A percentile compares a stretch with the other conserved stretches of the same genome.
phyloP scores from a whole-genome alignment of 1,284 basidiomycete genomes.

The Pascua guehoae region DNA sequence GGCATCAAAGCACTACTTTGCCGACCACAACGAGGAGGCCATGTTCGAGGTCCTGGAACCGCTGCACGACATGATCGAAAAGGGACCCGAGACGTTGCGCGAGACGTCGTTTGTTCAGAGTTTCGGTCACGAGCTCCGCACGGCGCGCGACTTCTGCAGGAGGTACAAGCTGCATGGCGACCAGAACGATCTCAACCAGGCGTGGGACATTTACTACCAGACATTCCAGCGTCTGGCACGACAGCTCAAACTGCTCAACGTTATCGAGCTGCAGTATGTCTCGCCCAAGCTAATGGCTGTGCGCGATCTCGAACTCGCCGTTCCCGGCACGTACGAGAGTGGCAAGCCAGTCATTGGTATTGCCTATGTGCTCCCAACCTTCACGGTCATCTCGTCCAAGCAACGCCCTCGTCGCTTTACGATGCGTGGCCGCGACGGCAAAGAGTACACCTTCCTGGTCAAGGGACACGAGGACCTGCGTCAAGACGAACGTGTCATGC shows the following conservation, averaged over 20 bases:
- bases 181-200: slow-evolving; percentile 86
- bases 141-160: slow-evolving; percentile 89
- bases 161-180: slow-evolving; percentile 86
- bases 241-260: slow-evolving; percentile 82
- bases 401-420: slow-evolving; percentile 89
- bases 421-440: slow-evolving; percentile 85
- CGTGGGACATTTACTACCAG: slow-evolving; percentile 99
- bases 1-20: slow-evolving; percentile 94
- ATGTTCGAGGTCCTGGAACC: slow-evolving; percentile 96
- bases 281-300: slow-evolving; percentile 89
- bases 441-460: slow-evolving; percentile 87
- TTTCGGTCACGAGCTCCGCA: slow-evolving; percentile 87
- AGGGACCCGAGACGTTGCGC: slow-evolving; percentile 84
- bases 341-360: slow-evolving; percentile 85
- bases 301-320: slow-evolving; percentile 85
- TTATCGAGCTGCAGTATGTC: slow-evolving; percentile 94
- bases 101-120: slow-evolving; percentile 95
- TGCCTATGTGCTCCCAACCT: slow-evolving; percentile 74
- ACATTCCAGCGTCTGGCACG: slow-evolving; percentile 97
- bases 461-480: slow-evolving; percentile 99
- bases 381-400: slow-evolving; percentile 95
- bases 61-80: slow-evolving; percentile 88
- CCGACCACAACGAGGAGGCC: slow-evolving; percentile 96
- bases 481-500: slow-evolving; percentile 99
- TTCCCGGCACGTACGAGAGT: slow-evolving; percentile 93